Conservation (phyloP, 108 stramenopile species). For the Pseudonitzschia pungens region DNA sequence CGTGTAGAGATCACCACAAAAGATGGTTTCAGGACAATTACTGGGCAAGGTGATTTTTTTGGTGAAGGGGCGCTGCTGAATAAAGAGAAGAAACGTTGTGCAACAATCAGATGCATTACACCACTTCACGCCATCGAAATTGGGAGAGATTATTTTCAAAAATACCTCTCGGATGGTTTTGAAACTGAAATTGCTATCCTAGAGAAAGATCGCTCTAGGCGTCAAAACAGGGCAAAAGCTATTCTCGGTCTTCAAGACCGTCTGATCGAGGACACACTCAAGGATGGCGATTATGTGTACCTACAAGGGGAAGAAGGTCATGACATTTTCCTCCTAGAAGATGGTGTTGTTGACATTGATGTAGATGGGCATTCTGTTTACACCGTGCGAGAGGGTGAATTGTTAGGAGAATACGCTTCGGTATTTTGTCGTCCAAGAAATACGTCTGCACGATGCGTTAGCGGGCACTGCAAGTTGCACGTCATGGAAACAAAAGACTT, state of each 20-base stretch:
- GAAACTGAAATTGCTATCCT: slow-evolving; percentile 24
- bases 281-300: slow-evolving; percentile 46
- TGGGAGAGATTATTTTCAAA: slow-evolving; percentile 71
- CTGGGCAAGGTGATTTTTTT: slow-evolving; percentile 62
- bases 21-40: slow-evolving; percentile 53
- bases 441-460: slow-evolving; percentile 54
- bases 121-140: slow-evolving; percentile 75
- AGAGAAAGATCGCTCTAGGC: slow-evolving; percentile 23
- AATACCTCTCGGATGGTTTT: slow-evolving; percentile 61
- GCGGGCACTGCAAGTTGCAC: slow-evolving; percentile 50
- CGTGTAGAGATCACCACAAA: slow-evolving; percentile 58
- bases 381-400: slow-evolving; percentile 45
- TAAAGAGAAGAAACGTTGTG: slow-evolving; percentile 35
- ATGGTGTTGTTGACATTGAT: slow-evolving; percentile 51
- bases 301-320: slow-evolving; percentile 43
- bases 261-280: slow-evolving; percentile 24
- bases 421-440: slow-evolving; percentile 54
- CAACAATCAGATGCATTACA: slow-evolving; percentile 65
- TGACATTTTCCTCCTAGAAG: slow-evolving; percentile 52
- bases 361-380: slow-evolving; percentile 42
- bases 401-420: slow-evolving; percentile 58
- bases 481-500: slow-evolving; percentile 53
- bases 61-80: slow-evolving; percentile 66
- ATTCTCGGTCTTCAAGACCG: slow-evolving; percentile 46
- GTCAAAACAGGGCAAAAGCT: slow-evolving; percentile 35